Conservation (phyloP, 1,284 basidiomycete genomes). For the Apiotrichum gracile region DNA sequence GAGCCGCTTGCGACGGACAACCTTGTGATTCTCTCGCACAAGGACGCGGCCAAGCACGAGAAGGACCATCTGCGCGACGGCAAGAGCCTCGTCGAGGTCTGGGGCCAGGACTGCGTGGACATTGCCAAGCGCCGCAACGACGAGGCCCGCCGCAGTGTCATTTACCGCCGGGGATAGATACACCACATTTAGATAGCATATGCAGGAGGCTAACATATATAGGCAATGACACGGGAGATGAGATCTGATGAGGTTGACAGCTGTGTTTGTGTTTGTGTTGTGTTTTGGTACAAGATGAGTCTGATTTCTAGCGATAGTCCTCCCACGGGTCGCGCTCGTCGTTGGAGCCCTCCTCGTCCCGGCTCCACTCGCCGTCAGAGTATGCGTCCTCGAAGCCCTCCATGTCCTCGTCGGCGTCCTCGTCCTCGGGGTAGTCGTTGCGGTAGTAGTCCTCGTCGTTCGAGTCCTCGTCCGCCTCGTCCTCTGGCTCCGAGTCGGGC, state of each 20-base stretch:
- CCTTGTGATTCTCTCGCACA: slow-evolving; percentile 69
- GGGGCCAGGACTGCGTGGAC: slow-evolving; percentile 59
- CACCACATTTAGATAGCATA: neutral
- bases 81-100: slow-evolving; percentile 54
- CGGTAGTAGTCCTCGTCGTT: slow-evolving; percentile 49
- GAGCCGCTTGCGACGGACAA: slow-evolving; percentile 65
- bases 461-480: slow-evolving; percentile 48
- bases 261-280: neutral
- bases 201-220: neutral
- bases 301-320: slow-evolving; percentile 21
- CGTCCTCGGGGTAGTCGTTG: slow-evolving; percentile 49
- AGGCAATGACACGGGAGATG: neutral
- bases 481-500: slow-evolving; percentile 42
- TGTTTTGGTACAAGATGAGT: too few species aligned
- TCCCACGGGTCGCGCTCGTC: slow-evolving; percentile 29
- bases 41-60: slow-evolving; percentile 65
- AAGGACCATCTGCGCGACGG: slow-evolving; percentile 51
- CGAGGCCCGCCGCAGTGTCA: slow-evolving; percentile 51
- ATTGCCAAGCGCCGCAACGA: slow-evolving; percentile 51
- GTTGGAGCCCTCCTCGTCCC: slow-evolving; percentile 22
- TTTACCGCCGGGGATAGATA: slow-evolving; percentile 25
- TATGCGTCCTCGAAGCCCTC: slow-evolving; percentile 32
- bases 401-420: slow-evolving; percentile 46
- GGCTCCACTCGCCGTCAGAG: slow-evolving; percentile 26
- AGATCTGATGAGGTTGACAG: neutral